These are phyloP conservation scores for Lepidium campestre DNA, from an alignment of 441 rosid genomes.

Conservation along the genomic window DNA sequence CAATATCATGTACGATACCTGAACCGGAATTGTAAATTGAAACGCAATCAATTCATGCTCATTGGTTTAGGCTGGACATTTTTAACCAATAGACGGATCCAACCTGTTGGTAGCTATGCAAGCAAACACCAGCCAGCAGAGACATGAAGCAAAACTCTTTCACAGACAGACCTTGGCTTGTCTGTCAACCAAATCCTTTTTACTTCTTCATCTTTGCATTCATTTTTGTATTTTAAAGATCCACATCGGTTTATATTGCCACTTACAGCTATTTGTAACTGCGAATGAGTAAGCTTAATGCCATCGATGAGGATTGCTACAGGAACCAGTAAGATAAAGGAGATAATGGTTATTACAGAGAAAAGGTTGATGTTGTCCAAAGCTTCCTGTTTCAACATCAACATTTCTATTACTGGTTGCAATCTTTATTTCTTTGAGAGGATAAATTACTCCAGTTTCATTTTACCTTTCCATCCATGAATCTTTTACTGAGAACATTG, in stretches of 20 bases:
- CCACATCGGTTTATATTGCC: background rate
- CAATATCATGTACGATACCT: conserved; percentile 59
- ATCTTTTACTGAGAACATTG: conserved; percentile 54
- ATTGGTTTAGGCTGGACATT: no score
- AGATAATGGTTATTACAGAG: conserved; percentile 52
- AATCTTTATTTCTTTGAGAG: background rate
- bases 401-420: background rate
- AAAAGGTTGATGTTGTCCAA: conserved; percentile 68
- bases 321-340: conserved; percentile 51
- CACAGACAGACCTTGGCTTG: conserved; percentile 38
- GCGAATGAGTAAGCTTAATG: conserved; percentile 42
- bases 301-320: conserved; percentile 47
- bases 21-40: background rate
- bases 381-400: conserved; percentile 34
- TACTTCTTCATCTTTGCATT: background rate
- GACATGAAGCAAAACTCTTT: conserved; percentile 42
- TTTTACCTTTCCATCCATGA: conserved; percentile 39
- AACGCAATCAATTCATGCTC: background rate
- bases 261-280: conserved; percentile 51
- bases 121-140: conserved; percentile 55
- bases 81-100: background rate
- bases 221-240: background rate
- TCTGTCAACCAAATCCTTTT: conserved; percentile 35
- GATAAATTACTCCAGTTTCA: background rate
- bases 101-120: conserved; percentile 64